Conservation (phyloP, 495 filamentous ascomycete species). For the Beverwykella pulmonaria region DNA sequence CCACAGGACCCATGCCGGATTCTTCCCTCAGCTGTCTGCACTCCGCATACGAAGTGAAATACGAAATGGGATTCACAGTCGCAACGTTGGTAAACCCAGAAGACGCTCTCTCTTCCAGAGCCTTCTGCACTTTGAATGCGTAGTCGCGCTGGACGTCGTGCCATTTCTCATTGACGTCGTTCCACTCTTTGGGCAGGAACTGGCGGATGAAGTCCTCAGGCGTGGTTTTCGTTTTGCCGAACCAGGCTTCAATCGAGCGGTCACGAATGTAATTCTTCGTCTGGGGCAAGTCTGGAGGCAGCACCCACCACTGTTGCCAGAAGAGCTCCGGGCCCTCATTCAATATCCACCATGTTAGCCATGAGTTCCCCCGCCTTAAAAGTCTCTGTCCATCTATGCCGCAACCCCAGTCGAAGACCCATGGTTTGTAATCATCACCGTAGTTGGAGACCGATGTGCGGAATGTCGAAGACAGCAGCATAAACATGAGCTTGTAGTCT, state of each 20-base stretch:
- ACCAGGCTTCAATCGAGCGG: conserved; percentile 26
- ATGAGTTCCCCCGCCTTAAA: conserved; percentile 26
- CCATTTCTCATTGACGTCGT: conserved; percentile 32
- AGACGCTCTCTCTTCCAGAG: conserved; percentile 23
- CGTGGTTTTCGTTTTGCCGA: conserved; percentile 14
- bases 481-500: conserved; percentile 37
- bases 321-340: conserved; percentile 35
- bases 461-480: conserved; percentile 28
- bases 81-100: not conserved
- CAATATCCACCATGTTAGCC: conserved; percentile 37
- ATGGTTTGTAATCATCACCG: conserved; percentile 25
- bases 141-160: conserved; percentile 28
- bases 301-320: conserved; percentile 32
- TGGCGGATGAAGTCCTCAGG: conserved; percentile 21
- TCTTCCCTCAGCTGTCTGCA: conserved; percentile 16
- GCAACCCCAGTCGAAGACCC: conserved; percentile 34
- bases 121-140: conserved; percentile 26
- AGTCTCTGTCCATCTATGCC: conserved; percentile 32
- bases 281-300: not conserved
- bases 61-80: conserved; percentile 22
- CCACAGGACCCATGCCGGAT: not conserved
- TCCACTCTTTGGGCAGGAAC: conserved; percentile 29
- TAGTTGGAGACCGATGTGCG: conserved; percentile 21
- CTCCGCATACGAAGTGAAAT: conserved; percentile 29
- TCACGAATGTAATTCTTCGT: conserved; percentile 34